A percentile compares a stretch with the other conserved stretches of the same genome.
Conservation (phyloP, 345 rosid species). For the Gossypium sturtianum region DNA sequence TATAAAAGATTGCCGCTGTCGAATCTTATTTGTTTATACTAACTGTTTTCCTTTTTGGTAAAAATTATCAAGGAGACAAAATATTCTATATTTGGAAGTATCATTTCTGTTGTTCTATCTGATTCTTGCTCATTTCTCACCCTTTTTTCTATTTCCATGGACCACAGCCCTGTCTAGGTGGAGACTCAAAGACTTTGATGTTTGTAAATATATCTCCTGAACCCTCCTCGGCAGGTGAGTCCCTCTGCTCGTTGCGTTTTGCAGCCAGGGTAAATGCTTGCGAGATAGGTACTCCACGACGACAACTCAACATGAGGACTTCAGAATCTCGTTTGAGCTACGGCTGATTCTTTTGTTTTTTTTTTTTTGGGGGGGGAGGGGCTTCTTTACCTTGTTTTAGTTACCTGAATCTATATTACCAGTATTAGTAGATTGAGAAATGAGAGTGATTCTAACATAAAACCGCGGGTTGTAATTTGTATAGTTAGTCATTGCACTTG, state of each 20-base stretch:
- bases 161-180: constrained; percentile 97
- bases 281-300: constrained; percentile 95
- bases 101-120: not conserved
- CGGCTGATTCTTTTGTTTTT: constrained; percentile 33
- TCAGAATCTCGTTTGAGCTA: constrained; percentile 70
- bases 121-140: constrained; percentile 9
- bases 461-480: constrained; percentile 37
- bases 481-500: constrained; percentile 27
- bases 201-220: constrained; percentile 91
- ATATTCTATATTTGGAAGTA: not conserved
- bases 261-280: constrained; percentile 98
- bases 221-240: constrained; percentile 73
- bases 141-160: constrained; percentile 13
- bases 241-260: constrained; percentile 87
- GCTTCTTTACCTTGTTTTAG: not conserved
- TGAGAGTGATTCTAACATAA: constrained; percentile 40
- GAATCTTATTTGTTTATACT: not conserved
- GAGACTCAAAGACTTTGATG: constrained; percentile 92
- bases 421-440: constrained; percentile 11
- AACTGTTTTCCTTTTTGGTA: no score
- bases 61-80: no score
- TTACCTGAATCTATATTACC: constrained; percentile 20
- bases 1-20: no score
- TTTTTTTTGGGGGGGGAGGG: not conserved
- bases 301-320: constrained; percentile 46